Evolutionary conservation across 1,284 basidiomycete species (phyloP).

Genomic region (Fomes fomentarius): DNA sequence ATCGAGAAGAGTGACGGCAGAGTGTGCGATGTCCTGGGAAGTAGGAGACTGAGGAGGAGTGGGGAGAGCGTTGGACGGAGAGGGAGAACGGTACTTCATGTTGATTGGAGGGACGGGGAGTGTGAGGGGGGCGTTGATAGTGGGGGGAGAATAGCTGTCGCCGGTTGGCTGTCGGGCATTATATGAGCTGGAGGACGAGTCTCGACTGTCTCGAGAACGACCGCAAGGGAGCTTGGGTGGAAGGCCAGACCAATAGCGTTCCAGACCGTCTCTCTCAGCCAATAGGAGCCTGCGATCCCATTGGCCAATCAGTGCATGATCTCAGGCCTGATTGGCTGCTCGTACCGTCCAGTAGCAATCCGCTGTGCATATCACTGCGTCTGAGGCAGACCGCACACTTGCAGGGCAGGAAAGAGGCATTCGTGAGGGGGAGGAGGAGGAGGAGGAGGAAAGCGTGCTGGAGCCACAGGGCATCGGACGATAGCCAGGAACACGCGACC

Average conservation of each 20-base stretch:
- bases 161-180: conserved; percentile 27
- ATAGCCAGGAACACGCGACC: conserved; percentile 10
- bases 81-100: conserved; percentile 34
- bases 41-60: conserved; percentile 50
- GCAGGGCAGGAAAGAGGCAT: background rate
- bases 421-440: background rate
- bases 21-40: conserved; percentile 37
- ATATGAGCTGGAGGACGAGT: conserved; percentile 30
- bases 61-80: conserved; percentile 38
- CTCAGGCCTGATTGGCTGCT: conserved; percentile 12
- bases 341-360: background rate
- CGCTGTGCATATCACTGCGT: background rate
- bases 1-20: conserved; percentile 60
- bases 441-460: background rate
- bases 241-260: conserved; percentile 34
- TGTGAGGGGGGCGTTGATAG: conserved; percentile 15
- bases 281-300: conserved; percentile 24
- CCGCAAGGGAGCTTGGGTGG: conserved; percentile 27
- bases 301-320: conserved; percentile 28
- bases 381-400: background rate
- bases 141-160: conserved; percentile 18
- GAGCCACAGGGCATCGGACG: background rate
- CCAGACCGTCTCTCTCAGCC: conserved; percentile 29
- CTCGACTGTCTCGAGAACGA: conserved; percentile 33
- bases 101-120: conserved; percentile 18